These are phyloP conservation scores for Hypoxylon lenormandii DNA, from an alignment of 495 filamentous ascomycete genomes.

Conservation along the genomic window DNA sequence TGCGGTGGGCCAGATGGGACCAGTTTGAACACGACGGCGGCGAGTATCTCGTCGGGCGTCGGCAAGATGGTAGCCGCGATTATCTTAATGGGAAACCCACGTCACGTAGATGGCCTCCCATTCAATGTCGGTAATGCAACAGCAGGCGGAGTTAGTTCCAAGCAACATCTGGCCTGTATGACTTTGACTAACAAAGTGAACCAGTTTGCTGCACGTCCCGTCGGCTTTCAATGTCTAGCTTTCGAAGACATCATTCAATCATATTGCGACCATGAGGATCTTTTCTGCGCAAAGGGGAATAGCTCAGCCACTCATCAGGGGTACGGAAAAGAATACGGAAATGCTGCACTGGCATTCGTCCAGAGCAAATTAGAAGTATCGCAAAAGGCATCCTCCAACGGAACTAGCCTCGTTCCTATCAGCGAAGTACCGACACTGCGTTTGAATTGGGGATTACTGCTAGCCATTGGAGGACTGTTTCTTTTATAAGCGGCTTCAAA, in stretches of 20 bases:
- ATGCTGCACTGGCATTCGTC: slow-evolving; percentile 65
- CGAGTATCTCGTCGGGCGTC: slow-evolving; percentile 59
- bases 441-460: neutral
- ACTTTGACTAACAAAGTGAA: slow-evolving; percentile 16
- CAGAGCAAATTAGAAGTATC: slow-evolving; percentile 56
- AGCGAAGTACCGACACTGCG: neutral
- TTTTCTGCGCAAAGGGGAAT: slow-evolving; percentile 71
- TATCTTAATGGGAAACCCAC: slow-evolving; percentile 71
- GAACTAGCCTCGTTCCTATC: neutral
- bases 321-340: slow-evolving; percentile 68
- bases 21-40: slow-evolving; percentile 61
- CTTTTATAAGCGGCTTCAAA: slow-evolving; percentile 10
- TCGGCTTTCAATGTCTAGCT: slow-evolving; percentile 64
- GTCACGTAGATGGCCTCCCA: slow-evolving; percentile 62
- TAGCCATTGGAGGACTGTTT: slow-evolving; percentile 6
- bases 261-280: slow-evolving; percentile 71
- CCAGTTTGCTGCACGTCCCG: slow-evolving; percentile 68
- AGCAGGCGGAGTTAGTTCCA: slow-evolving; percentile 65
- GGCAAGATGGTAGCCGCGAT: slow-evolving; percentile 66
- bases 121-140: slow-evolving; percentile 70
- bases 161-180: slow-evolving; percentile 5
- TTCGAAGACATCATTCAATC: slow-evolving; percentile 65
- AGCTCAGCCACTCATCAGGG: slow-evolving; percentile 66
- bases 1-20: slow-evolving; percentile 69
- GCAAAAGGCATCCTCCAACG: slow-evolving; percentile 1